These are phyloP conservation scores for Debaryomycetaceae sp. DNA, from an alignment of 1,139 yeast genomes.

Conservation along the genomic window DNA sequence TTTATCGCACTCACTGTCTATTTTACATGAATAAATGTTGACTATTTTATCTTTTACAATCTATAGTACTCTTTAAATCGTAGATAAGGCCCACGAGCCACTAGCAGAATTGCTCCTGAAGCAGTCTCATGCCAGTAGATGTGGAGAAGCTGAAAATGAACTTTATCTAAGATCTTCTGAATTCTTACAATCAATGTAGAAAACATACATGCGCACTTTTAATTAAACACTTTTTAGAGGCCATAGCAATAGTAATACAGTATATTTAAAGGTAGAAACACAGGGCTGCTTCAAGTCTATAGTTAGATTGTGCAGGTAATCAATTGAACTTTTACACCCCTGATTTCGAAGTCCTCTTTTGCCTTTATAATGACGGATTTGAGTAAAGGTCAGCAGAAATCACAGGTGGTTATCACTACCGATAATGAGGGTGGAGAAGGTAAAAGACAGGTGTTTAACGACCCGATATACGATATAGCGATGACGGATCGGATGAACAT, in stretches of 20 bases:
- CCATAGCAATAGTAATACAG: background rate
- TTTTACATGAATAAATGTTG: background rate
- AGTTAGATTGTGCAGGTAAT: background rate
- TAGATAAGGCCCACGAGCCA: too few species aligned
- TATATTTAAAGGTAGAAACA: too few species aligned
- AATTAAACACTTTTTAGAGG: background rate
- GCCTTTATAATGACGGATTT: background rate
- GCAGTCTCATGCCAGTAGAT: too few species aligned
- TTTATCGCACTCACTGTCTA: background rate
- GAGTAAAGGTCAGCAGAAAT: background rate
- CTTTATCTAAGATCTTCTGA: too few species aligned
- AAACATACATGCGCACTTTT: background rate
- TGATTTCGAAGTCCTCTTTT: background rate
- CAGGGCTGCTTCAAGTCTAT: background rate
- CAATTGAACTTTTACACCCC: background rate
- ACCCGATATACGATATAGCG: background rate
- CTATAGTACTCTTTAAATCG: too few species aligned
- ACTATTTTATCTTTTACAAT: too few species aligned
- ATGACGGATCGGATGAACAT: conserved; percentile 6
- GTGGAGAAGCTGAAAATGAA: too few species aligned
- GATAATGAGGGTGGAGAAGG: background rate
- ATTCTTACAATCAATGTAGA: too few species aligned
- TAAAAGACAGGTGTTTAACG: background rate
- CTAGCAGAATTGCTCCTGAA: too few species aligned
- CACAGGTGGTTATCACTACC: background rate